These are phyloP conservation scores for Fusarium sambucinum DNA, from an alignment of 2,329 filamentous ascomycete genomes.

Conservation along the genomic window DNA sequence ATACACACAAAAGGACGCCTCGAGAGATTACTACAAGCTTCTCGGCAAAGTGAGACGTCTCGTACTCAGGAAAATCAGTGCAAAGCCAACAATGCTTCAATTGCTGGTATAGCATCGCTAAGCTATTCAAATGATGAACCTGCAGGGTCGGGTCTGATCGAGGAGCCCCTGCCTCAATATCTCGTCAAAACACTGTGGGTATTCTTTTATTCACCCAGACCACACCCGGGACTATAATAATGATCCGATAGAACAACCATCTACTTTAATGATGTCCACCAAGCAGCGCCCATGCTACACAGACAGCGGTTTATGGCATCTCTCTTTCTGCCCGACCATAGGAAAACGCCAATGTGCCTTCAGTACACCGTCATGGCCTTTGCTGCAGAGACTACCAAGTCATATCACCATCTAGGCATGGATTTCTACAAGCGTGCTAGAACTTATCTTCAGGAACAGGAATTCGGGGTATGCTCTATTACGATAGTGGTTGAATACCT, in stretches of 20 bases:
- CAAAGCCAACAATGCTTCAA: fast-evolving
- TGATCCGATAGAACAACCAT: neutral
- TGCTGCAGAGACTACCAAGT: constrained; percentile 11
- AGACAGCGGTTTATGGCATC: constrained; percentile 16
- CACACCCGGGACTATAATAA: neutral
- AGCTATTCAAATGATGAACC: neutral
- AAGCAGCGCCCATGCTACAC: constrained; percentile 15
- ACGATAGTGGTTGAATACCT: fast-evolving
- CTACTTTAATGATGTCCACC: constrained; percentile 11
- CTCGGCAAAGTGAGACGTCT: neutral
- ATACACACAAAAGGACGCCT: neutral
- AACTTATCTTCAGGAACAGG: constrained; percentile 3
- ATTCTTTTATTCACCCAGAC: fast-evolving
- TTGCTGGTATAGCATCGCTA: neutral
- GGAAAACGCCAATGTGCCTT: constrained; percentile 25
- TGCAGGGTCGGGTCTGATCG: neutral
- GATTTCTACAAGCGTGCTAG: constrained; percentile 8
- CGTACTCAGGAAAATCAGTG: neutral
- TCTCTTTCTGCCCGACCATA: neutral
- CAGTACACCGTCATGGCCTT: constrained; percentile 28
- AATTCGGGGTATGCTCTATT: neutral
- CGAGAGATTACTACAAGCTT: constrained; percentile 7
- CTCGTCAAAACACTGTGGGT: constrained; percentile 16
- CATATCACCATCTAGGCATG: constrained; percentile 7
- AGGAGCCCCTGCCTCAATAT: constrained; percentile 5